Evolutionary conservation across 768 basidiomycete species (phyloP).

Genomic region (Mycena olivaceomarginata): DNA sequence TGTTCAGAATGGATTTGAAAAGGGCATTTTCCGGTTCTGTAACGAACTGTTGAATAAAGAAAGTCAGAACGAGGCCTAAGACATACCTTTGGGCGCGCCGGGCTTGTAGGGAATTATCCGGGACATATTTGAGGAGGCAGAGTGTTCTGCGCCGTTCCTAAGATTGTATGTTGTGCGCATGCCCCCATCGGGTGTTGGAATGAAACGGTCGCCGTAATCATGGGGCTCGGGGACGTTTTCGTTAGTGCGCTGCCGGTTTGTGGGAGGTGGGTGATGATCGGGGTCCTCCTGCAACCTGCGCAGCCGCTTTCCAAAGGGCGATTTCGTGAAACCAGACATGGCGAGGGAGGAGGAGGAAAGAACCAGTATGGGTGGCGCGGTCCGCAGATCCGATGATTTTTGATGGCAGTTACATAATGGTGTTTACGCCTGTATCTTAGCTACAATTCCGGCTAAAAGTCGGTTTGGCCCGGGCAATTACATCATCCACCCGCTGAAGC

Average conservation of each 20-base stretch:
- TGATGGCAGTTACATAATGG: too few species aligned
- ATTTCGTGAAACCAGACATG: slow-evolving; percentile 90
- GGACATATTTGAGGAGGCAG: slow-evolving; percentile 75
- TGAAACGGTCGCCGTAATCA: slow-evolving; percentile 81
- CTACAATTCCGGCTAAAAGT: too few species aligned
- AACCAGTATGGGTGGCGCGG: too few species aligned
- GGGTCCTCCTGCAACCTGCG: slow-evolving; percentile 81
- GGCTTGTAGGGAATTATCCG: slow-evolving; percentile 81
- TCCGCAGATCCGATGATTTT: too few species aligned
- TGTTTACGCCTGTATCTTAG: too few species aligned
- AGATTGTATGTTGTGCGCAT: slow-evolving; percentile 82
- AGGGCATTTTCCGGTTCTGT: slow-evolving; percentile 91
- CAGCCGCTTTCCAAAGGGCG: slow-evolving; percentile 90
- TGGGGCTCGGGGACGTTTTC: slow-evolving; percentile 53
- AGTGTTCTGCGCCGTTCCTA: slow-evolving; percentile 73
- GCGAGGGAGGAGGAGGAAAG: too few species aligned
- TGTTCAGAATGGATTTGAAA: slow-evolving; percentile 85
- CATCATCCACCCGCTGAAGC: too few species aligned
- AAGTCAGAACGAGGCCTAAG: slow-evolving; percentile 33
- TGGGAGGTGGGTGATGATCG: slow-evolving; percentile 53
- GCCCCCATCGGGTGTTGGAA: slow-evolving; percentile 77
- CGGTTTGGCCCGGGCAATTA: too few species aligned
- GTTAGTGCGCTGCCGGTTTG: neutral
- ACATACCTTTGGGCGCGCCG: slow-evolving; percentile 83
- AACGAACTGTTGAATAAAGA: neutral